Evolutionary conservation across 208 protist genomes (phyloP), one percentile per base, ranked within the genome.

Genomic region (Wallacemonas sp.): DNA sequence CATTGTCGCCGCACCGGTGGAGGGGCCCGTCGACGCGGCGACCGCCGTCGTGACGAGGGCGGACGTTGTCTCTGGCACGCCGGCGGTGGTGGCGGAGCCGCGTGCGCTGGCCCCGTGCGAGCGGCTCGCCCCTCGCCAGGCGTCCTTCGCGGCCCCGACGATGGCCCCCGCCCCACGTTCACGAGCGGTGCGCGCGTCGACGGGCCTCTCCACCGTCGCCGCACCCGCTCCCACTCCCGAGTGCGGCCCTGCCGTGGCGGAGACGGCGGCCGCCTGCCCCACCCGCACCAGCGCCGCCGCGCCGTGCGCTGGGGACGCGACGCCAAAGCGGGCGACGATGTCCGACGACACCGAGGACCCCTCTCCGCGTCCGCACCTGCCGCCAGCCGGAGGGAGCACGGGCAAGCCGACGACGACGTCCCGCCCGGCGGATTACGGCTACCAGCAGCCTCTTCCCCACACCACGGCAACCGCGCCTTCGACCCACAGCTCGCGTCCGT

Each of bases 401-500:
- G 5, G n/a, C 0, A 59, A 36, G 10, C 39, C 64, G 59, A 42
- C 64, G 39, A 2, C 22, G 57, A 1, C 41, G 8, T n/a, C n/a
- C n/a, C 2, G 20, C 23, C 39, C 22, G 23, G 31, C 7, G 12
- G 14, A 41, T 4, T 23, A 25, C 52, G 5, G 31, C n/a, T 4
- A 23, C 25, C 0, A 59, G 12, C 20, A 41, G 14, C 25, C 4
- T 5, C 29, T 16, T 18, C 22, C 22, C 16, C n/a, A 41, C 36
- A 12, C 22, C 63, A 31, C 44, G 22, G 16, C 44, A 12, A 16
- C 44, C 16, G 4, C 23, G 7, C 10, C 48, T n/a, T 55, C 26
- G 61, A 26, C 38, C 22, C 29, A 11, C 41, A 49, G 25, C 46
- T 32, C 16, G 46, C 68, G 25, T 41, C 61, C 46, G 61, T 74